Base-by-base conservation (phyloP, 306 rosid species). In the Rosa rugosa region DNA sequence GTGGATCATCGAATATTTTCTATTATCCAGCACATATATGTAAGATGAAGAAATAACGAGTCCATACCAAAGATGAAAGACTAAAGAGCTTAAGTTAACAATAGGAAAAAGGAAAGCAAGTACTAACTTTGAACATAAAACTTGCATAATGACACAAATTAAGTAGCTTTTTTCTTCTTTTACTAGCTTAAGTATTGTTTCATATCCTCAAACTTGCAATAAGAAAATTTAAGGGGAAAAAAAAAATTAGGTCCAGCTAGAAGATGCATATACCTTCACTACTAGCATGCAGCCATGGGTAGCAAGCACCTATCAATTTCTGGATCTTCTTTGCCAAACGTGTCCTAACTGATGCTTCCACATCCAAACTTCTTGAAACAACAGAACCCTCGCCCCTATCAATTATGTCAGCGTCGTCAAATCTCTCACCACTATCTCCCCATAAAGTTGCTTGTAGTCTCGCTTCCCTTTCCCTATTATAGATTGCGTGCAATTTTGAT, bases 391-490 rank as follows among this genome's bases (percentile, higher is more conserved):
- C 89, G 14, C 79, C 86, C 64, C 75, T 83, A 66, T 75, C 86
- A 77, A 75, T 68, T 64, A 54, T 44, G 40, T 83, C 86, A 47
- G 46, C 34, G 71, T 71, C 90, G 77, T 76, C 85, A 79, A 80
- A 87, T 70, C 83, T 80, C 67, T 90, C 91, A 71, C 80, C 90
- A 38, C 81, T 90, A 70, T 86, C 77, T 47, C 98, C 99, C 99
- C 99, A 95, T 44, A 95, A 87, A 85, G 82, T 91, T 50, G 96
- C 99, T 75, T 90, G 99, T 82, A 95, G 88, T 82, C 96, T 89
- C 12, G 94, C 94, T 81, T 93, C 98, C 88, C 99, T 91, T 80
- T 95, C 98, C 86, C 84, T 86, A 59, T 86, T 91, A 85, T 91
- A 95, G 73, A 93, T 82, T 27, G 99, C 85, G 78, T 87, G 87